Evolutionary conservation across 2,329 filamentous ascomycete genomes (phyloP), one percentile per base, ranked within the genome.

Genomic region (Colletotrichum orchidophilum): DNA sequence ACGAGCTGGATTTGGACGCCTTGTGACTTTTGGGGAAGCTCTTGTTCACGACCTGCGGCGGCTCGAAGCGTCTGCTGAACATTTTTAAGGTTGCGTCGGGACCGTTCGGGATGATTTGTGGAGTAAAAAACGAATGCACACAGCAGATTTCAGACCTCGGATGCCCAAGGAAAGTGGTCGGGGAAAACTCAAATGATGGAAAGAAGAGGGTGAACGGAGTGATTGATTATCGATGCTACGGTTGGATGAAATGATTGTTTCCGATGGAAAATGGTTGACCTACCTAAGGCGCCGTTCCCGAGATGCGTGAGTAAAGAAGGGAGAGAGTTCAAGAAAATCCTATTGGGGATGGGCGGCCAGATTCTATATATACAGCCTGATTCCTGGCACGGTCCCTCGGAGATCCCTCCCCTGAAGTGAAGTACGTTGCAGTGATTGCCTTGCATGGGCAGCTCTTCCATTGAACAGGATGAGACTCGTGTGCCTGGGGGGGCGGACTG

Each of bases 1-100:
- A 89, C 2, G 86, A 83, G 75, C 80, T 87, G 5, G 87, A 86
- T 74, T 86, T 88, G 75, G 80, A 83, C 27, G 76, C 75, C 73
- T 87, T 87, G 66, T 87, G 84, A 72, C 83, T 80, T 73, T 87
- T 89, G 63, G 86, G 86, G 70, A 87, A 88, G 80, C 85, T 89
- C 80, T 82, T 86, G 81, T 75, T 85, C 42, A 26, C 29, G 13
- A 27, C 21, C 35, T 79, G 81, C 26, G 82, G 81, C 39, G 78
- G 77, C 49, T 87, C 84, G 61, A 82, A 81, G 70, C 83, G 83
- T 77, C 83, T 83, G 75, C 82, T 81, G 76, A 87, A 88, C 87
- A 87, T 88, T 31, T 77, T 81, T 77, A 73, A 62, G 55, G 55
- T 5, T 5, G 31, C 5, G 27, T 18, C 12, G 3, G 6, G 52